Evolutionary conservation across 306 rosid species (phyloP), one percentile per base, ranked within the genome.

Genomic region (Prunus kanzakura): DNA sequence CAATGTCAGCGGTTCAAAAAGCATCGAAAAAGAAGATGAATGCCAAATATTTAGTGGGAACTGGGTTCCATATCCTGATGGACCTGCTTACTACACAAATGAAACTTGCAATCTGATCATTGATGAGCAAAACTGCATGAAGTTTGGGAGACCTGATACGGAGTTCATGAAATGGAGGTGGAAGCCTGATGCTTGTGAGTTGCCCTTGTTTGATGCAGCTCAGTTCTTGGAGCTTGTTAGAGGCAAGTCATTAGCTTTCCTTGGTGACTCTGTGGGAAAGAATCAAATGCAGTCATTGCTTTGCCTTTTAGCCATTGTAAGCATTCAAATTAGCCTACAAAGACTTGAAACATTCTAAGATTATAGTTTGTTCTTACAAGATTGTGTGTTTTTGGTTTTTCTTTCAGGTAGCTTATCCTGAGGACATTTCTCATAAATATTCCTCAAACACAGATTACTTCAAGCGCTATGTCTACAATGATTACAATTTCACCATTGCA

Each of bases 261-360:
- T 92, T 41, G 99, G 99, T 7, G 99, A 95, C 64, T 92, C 97
- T 0, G 97, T 92, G 7, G 96, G 93, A 14, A 89, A 84, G 45
- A 95, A 95, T 62, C 98, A 95, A 79, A 83, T 95, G 93, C 86
- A 82, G 68, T 95, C 99, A 43, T 72, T 95, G 83, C 46, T 92
- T 70, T 95, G 99, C 87, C 96, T 95, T 79, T 72, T 95, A 18
- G 57, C 78, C 22, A 81, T 41, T 71, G 91, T 87, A 80, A 79
- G 80, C 72, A 8, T 32, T 46, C 61, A 45, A 8, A 1, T n/a
- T 12, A 56, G 35, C 20, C 51, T 6, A 25, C 32, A 60, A 25
- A 13, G 19, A 60, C 23, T 60, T 60, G 4, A 60, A 27, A 25
- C 27, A 23, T 25, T 60, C 30, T 30, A 12, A 60, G 64, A 60